Evolutionary conservation across 1,139 yeast species (phyloP).

Genomic region (Blastobotrys illinoisensis): DNA sequence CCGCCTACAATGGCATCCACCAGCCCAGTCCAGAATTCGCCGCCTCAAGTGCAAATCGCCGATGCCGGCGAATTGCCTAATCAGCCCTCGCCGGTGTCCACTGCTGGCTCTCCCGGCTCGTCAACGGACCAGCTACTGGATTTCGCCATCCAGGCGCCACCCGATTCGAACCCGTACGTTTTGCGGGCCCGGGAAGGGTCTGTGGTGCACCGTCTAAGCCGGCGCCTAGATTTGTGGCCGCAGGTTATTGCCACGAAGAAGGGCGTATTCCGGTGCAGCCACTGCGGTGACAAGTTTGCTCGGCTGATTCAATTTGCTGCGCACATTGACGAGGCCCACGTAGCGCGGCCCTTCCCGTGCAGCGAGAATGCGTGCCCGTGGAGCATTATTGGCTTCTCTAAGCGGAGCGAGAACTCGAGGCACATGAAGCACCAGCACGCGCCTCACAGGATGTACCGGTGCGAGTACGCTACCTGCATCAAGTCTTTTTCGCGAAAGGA

Average conservation of each 20-base stretch:
- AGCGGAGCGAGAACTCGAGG: constrained; percentile 55
- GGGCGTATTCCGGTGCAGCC: constrained; percentile 49
- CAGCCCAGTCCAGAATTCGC: not conserved
- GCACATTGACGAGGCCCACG: constrained; percentile 43
- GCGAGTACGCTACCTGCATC: constrained; percentile 42
- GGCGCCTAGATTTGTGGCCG: constrained; percentile 13
- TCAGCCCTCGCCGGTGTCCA: not conserved
- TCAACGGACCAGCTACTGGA: not conserved
- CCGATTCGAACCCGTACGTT: not conserved
- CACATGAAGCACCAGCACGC: constrained; percentile 56
- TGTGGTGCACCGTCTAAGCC: constrained; percentile 4
- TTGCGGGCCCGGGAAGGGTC: constrained; percentile 3
- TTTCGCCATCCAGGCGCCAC: not conserved
- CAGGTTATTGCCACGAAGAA: constrained; percentile 32
- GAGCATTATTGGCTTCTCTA: constrained; percentile 53
- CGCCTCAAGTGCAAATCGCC: not conserved
- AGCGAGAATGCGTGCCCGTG: constrained; percentile 56
- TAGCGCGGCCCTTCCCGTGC: constrained; percentile 45
- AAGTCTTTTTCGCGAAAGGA: constrained; percentile 49
- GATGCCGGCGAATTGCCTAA: not conserved
- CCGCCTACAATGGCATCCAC: not conserved
- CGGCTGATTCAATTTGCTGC: constrained; percentile 40
- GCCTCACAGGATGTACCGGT: constrained; percentile 18
- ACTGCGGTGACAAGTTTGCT: constrained; percentile 42
- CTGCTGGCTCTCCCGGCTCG: not conserved